Conservation (phyloP, 2,329 filamentous ascomycete species). For the Exophiala phaeomuriformis region DNA sequence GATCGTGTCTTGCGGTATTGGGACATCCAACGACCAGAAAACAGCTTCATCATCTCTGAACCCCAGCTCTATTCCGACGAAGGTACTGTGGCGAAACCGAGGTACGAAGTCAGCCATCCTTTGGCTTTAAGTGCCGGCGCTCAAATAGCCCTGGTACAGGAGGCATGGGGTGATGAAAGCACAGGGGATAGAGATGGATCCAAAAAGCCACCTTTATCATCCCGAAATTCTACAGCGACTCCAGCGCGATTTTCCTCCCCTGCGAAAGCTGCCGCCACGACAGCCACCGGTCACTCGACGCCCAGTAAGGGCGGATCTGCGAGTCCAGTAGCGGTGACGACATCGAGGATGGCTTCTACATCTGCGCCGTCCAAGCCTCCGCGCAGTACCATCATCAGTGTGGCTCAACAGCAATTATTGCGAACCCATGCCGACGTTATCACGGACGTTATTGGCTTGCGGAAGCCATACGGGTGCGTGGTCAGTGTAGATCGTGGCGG, state of each 20-base stretch:
- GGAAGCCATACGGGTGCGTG: conserved; percentile 86
- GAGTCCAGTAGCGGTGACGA: neutral
- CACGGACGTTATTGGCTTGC: conserved; percentile 78
- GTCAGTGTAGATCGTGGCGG: conserved; percentile 84
- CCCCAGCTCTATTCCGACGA: conserved; percentile 50
- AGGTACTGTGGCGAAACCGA: conserved; percentile 56
- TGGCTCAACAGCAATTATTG: conserved; percentile 79
- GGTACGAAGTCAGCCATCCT: conserved; percentile 60
- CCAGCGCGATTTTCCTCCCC: conserved; percentile 29
- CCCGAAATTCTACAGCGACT: conserved; percentile 1
- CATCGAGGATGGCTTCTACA: neutral
- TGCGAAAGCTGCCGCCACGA: neutral
- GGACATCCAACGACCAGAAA: conserved; percentile 73
- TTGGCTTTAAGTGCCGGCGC: conserved; percentile 37
- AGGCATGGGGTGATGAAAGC: conserved; percentile 47
- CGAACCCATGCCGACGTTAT: conserved; percentile 82
- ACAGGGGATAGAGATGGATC: conserved; percentile 26
- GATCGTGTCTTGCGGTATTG: conserved; percentile 91
- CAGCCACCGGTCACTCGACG: neutral
- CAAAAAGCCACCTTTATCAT: conserved; percentile 22
- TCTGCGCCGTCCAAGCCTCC: conserved; percentile 43
- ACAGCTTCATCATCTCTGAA: conserved; percentile 74
- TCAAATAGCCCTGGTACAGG: conserved; percentile 59
- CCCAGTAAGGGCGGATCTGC: conserved; percentile 9
- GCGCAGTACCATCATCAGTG: conserved; percentile 74